Conservation (phyloP, 2,329 filamentous ascomycete genomes). For the Ambrosiella beaveri region DNA sequence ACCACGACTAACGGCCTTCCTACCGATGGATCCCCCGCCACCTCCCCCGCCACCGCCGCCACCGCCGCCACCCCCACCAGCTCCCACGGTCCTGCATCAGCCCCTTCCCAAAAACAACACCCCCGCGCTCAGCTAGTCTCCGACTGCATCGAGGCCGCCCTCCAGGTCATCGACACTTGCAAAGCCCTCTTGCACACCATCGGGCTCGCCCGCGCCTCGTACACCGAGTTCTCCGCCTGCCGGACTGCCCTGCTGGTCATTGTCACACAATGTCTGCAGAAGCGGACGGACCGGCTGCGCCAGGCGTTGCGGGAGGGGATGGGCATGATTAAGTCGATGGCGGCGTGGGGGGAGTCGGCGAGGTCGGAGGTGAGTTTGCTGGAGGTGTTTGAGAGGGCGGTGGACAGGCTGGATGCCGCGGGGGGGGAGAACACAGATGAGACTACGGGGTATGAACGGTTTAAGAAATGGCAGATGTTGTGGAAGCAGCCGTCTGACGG, state of each 20-base stretch:
- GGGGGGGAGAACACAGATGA: conserved; percentile 15
- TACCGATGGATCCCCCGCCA: neutral
- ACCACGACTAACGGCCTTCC: neutral
- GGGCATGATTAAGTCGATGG: conserved; percentile 34
- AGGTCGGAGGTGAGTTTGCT: conserved; percentile 36
- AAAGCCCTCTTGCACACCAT: conserved; percentile 31
- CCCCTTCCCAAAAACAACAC: conserved; percentile 17
- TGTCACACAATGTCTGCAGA: conserved; percentile 23
- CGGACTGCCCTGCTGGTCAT: conserved; percentile 35
- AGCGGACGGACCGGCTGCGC: conserved; percentile 24
- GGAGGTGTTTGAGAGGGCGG: conserved; percentile 33
- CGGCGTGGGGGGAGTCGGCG: conserved; percentile 32
- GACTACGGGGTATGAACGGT: conserved; percentile 30
- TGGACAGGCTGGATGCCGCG: conserved; percentile 27
- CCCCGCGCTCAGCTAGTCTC: conserved; percentile 24
- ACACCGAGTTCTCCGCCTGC: conserved; percentile 38
- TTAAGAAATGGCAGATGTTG: conserved; percentile 34
- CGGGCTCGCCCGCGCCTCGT: conserved; percentile 35
- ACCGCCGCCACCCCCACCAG: conserved; percentile 13
- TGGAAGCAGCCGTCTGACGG: conserved; percentile 18
- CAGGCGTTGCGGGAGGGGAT: conserved; percentile 31
- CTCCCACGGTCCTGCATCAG: conserved; percentile 11
- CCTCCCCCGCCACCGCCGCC: conserved; percentile 4
- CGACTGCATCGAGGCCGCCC: conserved; percentile 35
- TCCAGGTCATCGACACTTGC: conserved; percentile 33